Conservation (phyloP, 2,329 filamentous ascomycete species). For the Periconia digitata region DNA sequence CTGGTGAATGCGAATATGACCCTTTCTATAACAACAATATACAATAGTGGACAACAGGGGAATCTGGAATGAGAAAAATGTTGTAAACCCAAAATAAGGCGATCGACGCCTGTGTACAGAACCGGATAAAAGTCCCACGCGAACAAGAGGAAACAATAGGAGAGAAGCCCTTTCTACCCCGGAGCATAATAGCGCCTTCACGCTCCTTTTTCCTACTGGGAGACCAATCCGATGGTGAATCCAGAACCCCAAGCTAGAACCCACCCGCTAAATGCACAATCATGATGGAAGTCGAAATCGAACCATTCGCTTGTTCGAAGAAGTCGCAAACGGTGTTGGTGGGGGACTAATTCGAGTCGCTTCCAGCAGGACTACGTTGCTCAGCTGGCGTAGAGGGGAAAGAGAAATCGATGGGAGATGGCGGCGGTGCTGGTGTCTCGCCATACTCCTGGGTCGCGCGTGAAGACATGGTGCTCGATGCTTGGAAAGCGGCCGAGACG, state of each 20-base stretch:
- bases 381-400: slow-evolving; percentile 38
- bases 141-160: slow-evolving; percentile 3
- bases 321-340: neutral
- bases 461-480: slow-evolving; percentile 29
- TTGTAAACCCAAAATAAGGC: slow-evolving; percentile 10
- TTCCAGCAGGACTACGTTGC: slow-evolving; percentile 22
- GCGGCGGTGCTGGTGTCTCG: slow-evolving; percentile 45
- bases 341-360: slow-evolving; percentile 22
- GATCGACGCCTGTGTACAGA: slow-evolving; percentile 21
- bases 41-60: slow-evolving; percentile 11
- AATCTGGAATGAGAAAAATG: slow-evolving; percentile 8
- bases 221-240: slow-evolving; percentile 3
- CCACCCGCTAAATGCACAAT: slow-evolving; percentile 35
- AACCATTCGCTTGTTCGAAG: slow-evolving; percentile 3
- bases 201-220: slow-evolving; percentile 1
- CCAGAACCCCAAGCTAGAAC: neutral
- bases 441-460: slow-evolving; percentile 31
- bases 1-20: slow-evolving; percentile 3
- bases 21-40: slow-evolving; percentile 2
- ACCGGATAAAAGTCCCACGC: neutral
- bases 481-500: slow-evolving; percentile 44
- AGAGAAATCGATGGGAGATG: slow-evolving; percentile 45
- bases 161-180: neutral
- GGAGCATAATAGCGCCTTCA: neutral
- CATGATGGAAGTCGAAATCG: slow-evolving; percentile 18